Base-by-base conservation (phyloP, 805 yeast species). In the Tetrapisispora fleetii region DNA sequence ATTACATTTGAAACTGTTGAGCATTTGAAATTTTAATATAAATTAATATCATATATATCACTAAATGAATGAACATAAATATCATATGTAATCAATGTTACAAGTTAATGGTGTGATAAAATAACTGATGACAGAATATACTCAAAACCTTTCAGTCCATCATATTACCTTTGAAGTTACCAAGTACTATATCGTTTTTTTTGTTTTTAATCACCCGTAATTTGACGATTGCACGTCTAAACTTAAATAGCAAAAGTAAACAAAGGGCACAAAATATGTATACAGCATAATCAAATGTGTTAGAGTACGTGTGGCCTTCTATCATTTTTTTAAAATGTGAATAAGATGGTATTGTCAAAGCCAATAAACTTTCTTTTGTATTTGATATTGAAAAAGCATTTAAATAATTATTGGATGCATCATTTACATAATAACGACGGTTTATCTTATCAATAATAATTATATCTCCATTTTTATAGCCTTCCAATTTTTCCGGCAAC, bases 381-480 rank as follows among this genome's bases (percentile, higher is more conserved):
- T 14, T 16, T 35, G 18, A 36, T 18, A 24, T 37, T 4, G 33
- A 36, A 4, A 2, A 11, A 2, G 40, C 9, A n/a, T 21, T 35
- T 33, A 79, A 60, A 14, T 48, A 44, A 0, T 58, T 50, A 0
- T 81, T 83, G 22, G 49, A 47, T 3, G 66, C 47, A 51, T 66
- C 70, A 2, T 45, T 50, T 38, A 66, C 68, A 52, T 68, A 69
- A 49, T 63, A 56, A 46, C 53, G 33, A 7, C 45, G 69, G 56
- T 69, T 72, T 53, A 48, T 54, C 52, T 62, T 69, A 60, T 67
- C 75, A 36, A 82, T 64, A 2, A 85, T 62, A 1, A 85, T 56
- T 0, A 78, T 68, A 58, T 83, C 86, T 7, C 90, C 90, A 2
- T 65, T 59, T 14, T 61, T 51, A 11, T 28, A 32, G 52, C 67